Percentiles rank a stretch among this genome's conserved stretches.
These are phyloP conservation scores for Sphagnum contortum DNA, from an alignment of 225 moss, liverwort and hornwort species.

Conservation along the genomic window DNA sequence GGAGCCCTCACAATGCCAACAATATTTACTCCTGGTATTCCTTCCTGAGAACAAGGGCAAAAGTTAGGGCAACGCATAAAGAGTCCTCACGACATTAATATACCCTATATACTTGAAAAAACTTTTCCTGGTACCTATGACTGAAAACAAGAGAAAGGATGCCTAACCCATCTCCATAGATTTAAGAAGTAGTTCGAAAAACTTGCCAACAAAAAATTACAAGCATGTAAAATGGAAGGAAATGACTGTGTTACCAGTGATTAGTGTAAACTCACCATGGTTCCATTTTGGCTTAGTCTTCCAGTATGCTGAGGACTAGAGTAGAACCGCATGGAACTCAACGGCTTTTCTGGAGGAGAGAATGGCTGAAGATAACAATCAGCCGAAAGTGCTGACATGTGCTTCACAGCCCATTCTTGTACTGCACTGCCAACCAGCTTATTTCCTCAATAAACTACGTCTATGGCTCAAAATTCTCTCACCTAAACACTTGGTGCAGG, in stretches of 20 bases:
- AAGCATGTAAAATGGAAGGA: too few species aligned
- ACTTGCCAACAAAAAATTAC: too few species aligned
- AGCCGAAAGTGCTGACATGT: conserved; percentile 66
- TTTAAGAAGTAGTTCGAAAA: too few species aligned
- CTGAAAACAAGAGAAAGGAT: too few species aligned
- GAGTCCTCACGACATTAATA: too few species aligned
- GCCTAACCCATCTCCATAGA: too few species aligned
- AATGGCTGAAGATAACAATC: conserved; percentile 86
- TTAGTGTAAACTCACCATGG: conserved; percentile 13
- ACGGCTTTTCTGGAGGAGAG: conserved; percentile 35
- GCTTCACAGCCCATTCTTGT: conserved; percentile 73
- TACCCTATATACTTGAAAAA: too few species aligned
- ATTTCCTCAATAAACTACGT: conserved; percentile 14
- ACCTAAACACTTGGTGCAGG: neutral
- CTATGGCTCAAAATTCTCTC: neutral
- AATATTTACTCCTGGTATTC: conserved; percentile 57
- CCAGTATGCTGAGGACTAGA: conserved; percentile 35
- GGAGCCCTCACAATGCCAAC: conserved; percentile 94
- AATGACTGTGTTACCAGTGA: too few species aligned
- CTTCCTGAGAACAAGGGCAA: conserved; percentile 14
- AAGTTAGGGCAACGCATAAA: too few species aligned
- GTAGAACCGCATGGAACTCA: conserved; percentile 47
- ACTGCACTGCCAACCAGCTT: conserved; percentile 66
- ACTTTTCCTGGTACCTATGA: too few species aligned
- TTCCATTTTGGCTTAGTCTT: conserved; percentile 18